Conservation (phyloP, 768 basidiomycete genomes). For the Macrocybe gigantea region DNA sequence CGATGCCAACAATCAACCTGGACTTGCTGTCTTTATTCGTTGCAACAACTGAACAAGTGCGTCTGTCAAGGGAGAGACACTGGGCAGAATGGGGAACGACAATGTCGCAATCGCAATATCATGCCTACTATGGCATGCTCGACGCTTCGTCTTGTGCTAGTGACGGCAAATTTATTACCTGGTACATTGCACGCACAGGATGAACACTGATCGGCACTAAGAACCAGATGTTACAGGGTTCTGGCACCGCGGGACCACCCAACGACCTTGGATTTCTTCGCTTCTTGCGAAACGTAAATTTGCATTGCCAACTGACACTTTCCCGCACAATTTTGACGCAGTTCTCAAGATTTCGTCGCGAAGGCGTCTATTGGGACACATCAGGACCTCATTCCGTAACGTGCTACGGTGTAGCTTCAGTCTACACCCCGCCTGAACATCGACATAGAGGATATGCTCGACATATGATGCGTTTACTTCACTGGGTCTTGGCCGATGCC, state of each 20-base stretch:
- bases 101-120: conserved; percentile 38
- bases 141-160: conserved; percentile 36
- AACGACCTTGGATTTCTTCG: conserved; percentile 46
- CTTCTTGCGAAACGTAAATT: conserved; percentile 58
- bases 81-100: conserved; percentile 38
- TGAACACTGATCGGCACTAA: neutral
- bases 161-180: conserved; percentile 42
- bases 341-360: conserved; percentile 22
- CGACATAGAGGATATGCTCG: conserved; percentile 51
- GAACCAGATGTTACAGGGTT: conserved; percentile 34
- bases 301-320: neutral
- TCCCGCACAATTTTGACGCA: neutral
- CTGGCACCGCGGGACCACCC: conserved; percentile 48
- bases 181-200: conserved; percentile 25
- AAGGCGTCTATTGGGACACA: conserved; percentile 18
- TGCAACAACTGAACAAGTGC: conserved; percentile 41
- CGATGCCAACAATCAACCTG: conserved; percentile 3
- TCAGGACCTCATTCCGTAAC: conserved; percentile 22
- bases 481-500: conserved; percentile 42
- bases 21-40: conserved; percentile 35
- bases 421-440: conserved; percentile 46
- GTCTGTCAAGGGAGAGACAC: conserved; percentile 33
- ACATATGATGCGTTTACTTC: conserved; percentile 62
- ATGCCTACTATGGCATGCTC: conserved; percentile 32
- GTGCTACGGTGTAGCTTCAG: conserved; percentile 50